Percentiles rank a stretch among this genome's conserved stretches.
These are phyloP conservation scores for Capillidium rhysosporum DNA, from an alignment of 371 early-diverging fungal genomes.

Conservation along the genomic window DNA sequence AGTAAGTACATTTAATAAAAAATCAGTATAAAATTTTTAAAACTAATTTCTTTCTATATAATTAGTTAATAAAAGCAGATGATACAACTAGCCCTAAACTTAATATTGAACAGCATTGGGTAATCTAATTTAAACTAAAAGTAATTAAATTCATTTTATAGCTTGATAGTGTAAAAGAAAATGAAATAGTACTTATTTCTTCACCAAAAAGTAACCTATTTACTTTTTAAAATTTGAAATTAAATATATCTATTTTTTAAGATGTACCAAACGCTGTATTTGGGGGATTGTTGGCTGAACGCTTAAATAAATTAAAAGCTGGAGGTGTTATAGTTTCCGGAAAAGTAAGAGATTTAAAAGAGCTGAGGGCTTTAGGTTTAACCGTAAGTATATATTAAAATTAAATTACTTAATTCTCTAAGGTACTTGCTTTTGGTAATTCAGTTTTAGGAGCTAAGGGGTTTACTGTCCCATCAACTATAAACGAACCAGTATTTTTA, in stretches of 20 bases:
- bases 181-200: not conserved
- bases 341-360: conserved; percentile 41
- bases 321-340: conserved; percentile 51
- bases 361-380: conserved; percentile 31
- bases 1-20: not conserved
- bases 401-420: conserved; percentile 1
- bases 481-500: conserved; percentile 39
- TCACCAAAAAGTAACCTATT: not conserved
- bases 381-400: conserved; percentile 21
- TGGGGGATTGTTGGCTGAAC: conserved; percentile 61
- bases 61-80: not conserved
- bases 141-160: not conserved
- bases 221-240: not conserved
- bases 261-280: conserved; percentile 38
- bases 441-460: conserved; percentile 42
- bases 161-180: not conserved
- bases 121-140: not conserved
- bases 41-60: not conserved
- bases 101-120: conserved; percentile 14
- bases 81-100: no score
- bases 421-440: conserved; percentile 38
- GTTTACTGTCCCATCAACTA: conserved; percentile 30
- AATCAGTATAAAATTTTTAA: no score
- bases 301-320: conserved; percentile 32
- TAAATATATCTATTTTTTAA: not conserved